Evolutionary conservation across 345 rosid genomes (phyloP).

Genomic region (Syzygium aqueum): DNA sequence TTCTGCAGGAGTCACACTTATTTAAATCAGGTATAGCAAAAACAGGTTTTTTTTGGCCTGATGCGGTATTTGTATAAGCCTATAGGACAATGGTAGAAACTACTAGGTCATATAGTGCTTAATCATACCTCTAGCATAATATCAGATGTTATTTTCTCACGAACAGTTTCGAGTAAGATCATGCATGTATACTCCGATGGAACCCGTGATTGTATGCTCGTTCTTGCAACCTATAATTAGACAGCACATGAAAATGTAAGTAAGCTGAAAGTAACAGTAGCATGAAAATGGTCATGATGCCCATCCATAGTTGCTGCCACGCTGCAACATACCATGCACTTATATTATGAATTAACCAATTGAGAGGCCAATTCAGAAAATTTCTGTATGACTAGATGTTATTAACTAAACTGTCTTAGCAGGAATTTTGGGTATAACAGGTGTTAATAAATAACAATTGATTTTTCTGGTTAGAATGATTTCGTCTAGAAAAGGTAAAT

Average conservation of each 20-base stretch:
- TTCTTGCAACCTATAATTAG: slow-evolving; percentile 45
- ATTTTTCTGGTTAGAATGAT: not conserved
- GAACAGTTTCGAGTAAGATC: slow-evolving; percentile 30
- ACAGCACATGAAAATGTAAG: not conserved
- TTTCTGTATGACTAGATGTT: not conserved
- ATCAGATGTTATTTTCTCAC: slow-evolving; percentile 24
- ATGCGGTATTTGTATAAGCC: not conserved
- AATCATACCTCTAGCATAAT: not conserved
- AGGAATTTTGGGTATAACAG: not conserved
- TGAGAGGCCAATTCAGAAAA: not conserved
- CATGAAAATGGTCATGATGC: not conserved
- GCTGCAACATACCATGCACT: not conserved
- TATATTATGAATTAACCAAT: not conserved
- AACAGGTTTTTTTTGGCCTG: not conserved
- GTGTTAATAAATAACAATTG: not conserved
- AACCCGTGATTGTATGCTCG: slow-evolving; percentile 54
- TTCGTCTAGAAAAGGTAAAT: not conserved
- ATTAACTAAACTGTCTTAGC: not conserved
- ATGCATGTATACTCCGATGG: slow-evolving; percentile 57
- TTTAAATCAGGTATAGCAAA: not conserved
- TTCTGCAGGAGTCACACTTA: not conserved
- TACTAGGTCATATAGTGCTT: not conserved
- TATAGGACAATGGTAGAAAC: not conserved
- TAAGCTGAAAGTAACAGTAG: not conserved
- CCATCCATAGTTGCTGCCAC: not conserved